These are phyloP conservation scores for Candida anutae DNA, from an alignment of 1,139 yeast species.

Conservation along the genomic window DNA sequence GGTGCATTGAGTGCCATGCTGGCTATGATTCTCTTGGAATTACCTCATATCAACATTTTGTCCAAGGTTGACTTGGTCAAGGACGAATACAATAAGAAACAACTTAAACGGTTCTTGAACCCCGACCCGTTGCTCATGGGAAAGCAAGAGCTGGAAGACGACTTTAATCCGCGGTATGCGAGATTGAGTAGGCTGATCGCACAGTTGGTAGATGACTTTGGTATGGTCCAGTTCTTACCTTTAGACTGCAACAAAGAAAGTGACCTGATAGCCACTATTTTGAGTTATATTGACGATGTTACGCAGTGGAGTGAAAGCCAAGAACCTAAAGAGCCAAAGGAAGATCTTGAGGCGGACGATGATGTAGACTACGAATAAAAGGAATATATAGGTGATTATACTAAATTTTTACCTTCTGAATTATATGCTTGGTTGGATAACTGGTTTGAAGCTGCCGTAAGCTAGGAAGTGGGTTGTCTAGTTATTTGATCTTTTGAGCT, in stretches of 20 bases:
- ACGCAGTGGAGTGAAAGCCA: slow-evolving; percentile 97
- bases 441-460: no score
- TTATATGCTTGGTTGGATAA: no score
- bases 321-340: slow-evolving; percentile 94
- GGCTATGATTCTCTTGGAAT: slow-evolving; percentile 89
- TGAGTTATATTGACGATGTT: slow-evolving; percentile 90
- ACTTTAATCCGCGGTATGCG: slow-evolving; percentile 66
- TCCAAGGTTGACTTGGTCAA: slow-evolving; percentile 82
- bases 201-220: slow-evolving; percentile 87
- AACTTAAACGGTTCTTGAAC: slow-evolving; percentile 74
- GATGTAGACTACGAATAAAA: slow-evolving; percentile 5
- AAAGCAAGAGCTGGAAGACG: slow-evolving; percentile 24
- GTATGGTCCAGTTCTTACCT: slow-evolving; percentile 96
- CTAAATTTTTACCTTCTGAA: no score
- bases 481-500: no score
- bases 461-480: no score
- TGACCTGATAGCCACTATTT: slow-evolving; percentile 71
- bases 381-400: no score
- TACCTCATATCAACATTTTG: slow-evolving; percentile 87
- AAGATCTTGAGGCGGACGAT: slow-evolving; percentile 42
- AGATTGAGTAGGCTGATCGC: slow-evolving; percentile 78
- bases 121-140: slow-evolving; percentile 79
- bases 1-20: slow-evolving; percentile 98
- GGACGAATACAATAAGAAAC: slow-evolving; percentile 64
- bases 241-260: slow-evolving; percentile 73